These are phyloP conservation scores for Discostella stelligeroides DNA, from an alignment of 108 stramenopile genomes.

Conservation along the genomic window DNA sequence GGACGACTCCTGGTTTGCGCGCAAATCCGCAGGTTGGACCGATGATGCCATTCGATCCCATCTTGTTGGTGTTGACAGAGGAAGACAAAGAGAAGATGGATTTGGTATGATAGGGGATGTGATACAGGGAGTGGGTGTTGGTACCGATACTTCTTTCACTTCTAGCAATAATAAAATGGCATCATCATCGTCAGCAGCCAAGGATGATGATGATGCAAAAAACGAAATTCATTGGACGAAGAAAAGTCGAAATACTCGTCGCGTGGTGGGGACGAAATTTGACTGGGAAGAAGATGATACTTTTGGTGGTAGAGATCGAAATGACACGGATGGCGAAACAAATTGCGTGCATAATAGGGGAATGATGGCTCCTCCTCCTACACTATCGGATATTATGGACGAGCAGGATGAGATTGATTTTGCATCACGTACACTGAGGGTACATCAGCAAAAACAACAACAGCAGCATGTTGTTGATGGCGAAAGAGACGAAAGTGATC, in stretches of 20 bases:
- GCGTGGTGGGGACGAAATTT: constrained; percentile 15
- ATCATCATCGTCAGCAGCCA: not conserved
- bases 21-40: constrained; percentile 40
- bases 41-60: constrained; percentile 33
- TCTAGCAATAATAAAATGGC: constrained; percentile 8
- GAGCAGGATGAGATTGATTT: constrained; percentile 41
- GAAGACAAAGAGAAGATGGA: constrained; percentile 2
- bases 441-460: not conserved
- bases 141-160: not conserved
- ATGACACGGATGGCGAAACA: constrained; percentile 22
- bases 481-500: not conserved
- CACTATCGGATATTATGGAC: constrained; percentile 47
- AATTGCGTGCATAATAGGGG: not conserved
- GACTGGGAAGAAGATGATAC: constrained; percentile 29
- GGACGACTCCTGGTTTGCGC: constrained; percentile 39
- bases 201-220: not conserved
- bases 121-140: constrained; percentile 18
- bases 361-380: constrained; percentile 11
- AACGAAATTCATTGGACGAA: not conserved
- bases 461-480: not conserved
- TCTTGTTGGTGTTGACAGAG: constrained; percentile 17
- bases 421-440: not conserved
- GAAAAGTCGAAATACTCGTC: constrained; percentile 14
- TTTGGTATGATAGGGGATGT: constrained; percentile 36
- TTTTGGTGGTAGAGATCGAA: constrained; percentile 13